These are phyloP conservation scores for Gautieria morchelliformis DNA, from an alignment of 768 basidiomycete species.

Conservation along the genomic window DNA sequence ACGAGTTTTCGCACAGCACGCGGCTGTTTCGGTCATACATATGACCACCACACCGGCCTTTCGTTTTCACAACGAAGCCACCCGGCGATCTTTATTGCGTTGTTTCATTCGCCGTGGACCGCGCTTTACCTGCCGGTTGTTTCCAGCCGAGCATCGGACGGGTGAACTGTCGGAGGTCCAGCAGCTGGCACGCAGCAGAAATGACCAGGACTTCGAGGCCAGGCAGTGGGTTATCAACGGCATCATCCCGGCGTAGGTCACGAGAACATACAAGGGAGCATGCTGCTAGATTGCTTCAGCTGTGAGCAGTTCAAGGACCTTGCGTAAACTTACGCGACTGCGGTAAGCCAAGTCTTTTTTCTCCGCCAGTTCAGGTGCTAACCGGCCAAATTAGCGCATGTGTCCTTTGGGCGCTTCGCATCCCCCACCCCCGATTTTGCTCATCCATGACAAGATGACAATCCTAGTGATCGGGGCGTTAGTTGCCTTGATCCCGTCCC, in stretches of 20 bases:
- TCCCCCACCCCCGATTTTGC: neutral
- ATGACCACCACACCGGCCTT: neutral
- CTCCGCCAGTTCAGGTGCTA: too few relatives aligned
- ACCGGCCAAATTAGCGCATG: neutral
- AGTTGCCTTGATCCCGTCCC: neutral
- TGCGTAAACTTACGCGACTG: neutral
- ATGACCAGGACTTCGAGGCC: neutral
- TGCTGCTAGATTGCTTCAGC: neutral
- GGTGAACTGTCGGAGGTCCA: neutral
- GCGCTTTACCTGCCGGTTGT: neutral
- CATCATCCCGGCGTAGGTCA: neutral
- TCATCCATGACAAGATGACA: neutral
- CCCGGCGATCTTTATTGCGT: conserved; percentile 2
- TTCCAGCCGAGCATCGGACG: neutral
- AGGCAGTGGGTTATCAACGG: neutral
- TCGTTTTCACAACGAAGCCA: neutral
- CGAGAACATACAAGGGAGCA: neutral
- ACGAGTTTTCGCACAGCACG: neutral
- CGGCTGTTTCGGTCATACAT: neutral
- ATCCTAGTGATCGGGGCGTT: neutral
- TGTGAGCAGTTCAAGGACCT: neutral
- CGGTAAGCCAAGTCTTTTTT: too few relatives aligned
- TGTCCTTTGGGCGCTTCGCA: neutral
- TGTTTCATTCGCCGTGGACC: conserved; percentile 1
- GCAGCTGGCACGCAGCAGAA: neutral